Percentiles rank a stretch among this genome's conserved stretches.
Evolutionary conservation across 139 green algal genomes (phyloP).

Genomic region (Chlorella sp.): DNA sequence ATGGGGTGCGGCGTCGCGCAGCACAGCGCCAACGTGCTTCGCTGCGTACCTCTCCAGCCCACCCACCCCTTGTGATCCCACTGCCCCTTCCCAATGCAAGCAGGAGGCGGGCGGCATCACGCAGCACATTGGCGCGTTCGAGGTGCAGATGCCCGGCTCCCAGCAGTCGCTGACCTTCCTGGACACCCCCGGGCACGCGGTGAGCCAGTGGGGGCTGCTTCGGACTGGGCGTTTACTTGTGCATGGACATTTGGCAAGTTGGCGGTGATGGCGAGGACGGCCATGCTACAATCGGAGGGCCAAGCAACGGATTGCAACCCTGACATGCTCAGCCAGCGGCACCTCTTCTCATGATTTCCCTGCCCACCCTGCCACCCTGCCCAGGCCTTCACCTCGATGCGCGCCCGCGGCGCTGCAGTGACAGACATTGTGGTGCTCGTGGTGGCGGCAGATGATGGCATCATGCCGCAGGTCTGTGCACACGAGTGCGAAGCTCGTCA

Average conservation of each 20-base stretch:
- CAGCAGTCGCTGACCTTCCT: constrained; percentile 82
- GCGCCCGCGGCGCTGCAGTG: constrained; percentile 78
- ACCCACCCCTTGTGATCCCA: neutral
- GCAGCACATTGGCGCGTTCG: constrained; percentile 93
- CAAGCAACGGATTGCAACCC: too few species aligned
- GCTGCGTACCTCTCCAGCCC: neutral
- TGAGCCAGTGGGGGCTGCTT: too few species aligned
- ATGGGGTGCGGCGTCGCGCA: too few species aligned
- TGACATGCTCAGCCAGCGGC: too few species aligned
- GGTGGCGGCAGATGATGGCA: constrained; percentile 89
- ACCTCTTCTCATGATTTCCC: too few species aligned
- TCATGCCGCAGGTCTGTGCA: constrained; percentile 79
- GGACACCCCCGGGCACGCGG: constrained; percentile 93
- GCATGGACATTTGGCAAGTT: too few species aligned
- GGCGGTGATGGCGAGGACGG: too few species aligned
- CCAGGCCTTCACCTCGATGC: constrained; percentile 88
- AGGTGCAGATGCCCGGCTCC: constrained; percentile 74
- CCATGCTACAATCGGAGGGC: too few species aligned
- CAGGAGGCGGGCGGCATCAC: constrained; percentile 95
- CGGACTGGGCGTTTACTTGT: too few species aligned
- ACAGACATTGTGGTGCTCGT: constrained; percentile 93
- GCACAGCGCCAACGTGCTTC: too few species aligned
- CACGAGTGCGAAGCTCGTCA: too few species aligned
- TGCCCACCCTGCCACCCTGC: too few species aligned
- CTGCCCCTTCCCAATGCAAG: neutral